Evolutionary conservation across 495 filamentous ascomycete species (phyloP).

Genomic region (Penicillium atrosanguineum): DNA sequence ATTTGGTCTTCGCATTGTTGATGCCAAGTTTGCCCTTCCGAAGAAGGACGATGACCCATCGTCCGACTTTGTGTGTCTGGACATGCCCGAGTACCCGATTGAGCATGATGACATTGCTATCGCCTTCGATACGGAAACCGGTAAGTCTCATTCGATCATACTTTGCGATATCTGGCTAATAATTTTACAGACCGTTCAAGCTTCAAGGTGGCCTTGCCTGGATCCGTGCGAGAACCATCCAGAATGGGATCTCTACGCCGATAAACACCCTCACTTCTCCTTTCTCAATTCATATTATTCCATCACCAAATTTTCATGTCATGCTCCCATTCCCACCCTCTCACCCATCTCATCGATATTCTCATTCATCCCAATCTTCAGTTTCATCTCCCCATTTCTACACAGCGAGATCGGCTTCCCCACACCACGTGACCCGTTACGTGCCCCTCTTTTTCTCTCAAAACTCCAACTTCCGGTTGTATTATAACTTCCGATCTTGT

Average conservation of each 20-base stretch:
- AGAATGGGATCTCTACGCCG: slow-evolving; percentile 50
- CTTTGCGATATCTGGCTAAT: slow-evolving; percentile 5
- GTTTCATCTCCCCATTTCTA: neutral
- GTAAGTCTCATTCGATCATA: slow-evolving; percentile 50
- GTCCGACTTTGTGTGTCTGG: slow-evolving; percentile 72
- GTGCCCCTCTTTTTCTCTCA: slow-evolving; percentile 8
- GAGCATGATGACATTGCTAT: slow-evolving; percentile 90
- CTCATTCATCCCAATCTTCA: neutral
- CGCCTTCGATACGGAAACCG: slow-evolving; percentile 71
- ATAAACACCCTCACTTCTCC: slow-evolving; percentile 18
- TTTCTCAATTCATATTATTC: too few relatives aligned
- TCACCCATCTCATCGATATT: too few relatives aligned
- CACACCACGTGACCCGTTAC: slow-evolving; percentile 26
- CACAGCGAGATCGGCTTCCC: slow-evolving; percentile 1
- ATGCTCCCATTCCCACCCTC: neutral
- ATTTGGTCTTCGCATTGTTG: slow-evolving; percentile 68
- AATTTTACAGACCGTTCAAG: slow-evolving; percentile 39
- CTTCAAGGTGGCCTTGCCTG: slow-evolving; percentile 46
- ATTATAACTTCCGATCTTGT: slow-evolving; percentile 23
- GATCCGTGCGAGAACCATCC: slow-evolving; percentile 45
- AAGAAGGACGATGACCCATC: slow-evolving; percentile 56
- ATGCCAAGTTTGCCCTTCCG: slow-evolving; percentile 87
- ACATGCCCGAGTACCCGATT: slow-evolving; percentile 81
- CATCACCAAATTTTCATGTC: neutral
- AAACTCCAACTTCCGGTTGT: slow-evolving; percentile 12